Evolutionary conservation across 495 filamentous ascomycete genomes (phyloP).

Genomic region (Wilcoxina mikolae): DNA sequence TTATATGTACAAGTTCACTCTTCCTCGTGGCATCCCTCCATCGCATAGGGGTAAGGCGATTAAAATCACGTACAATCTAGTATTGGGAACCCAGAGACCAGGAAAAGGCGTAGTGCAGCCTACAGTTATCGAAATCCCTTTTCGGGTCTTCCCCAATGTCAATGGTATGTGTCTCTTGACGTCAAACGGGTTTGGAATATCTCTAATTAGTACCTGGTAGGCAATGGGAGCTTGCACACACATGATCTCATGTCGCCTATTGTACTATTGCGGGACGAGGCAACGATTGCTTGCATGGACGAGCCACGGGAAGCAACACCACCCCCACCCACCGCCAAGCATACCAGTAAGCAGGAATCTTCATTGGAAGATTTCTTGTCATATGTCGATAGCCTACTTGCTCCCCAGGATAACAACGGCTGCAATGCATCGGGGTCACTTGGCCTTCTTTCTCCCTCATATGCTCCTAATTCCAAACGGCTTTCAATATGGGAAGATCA

Average conservation of each 20-base stretch:
- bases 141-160: constrained; percentile 55
- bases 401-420: constrained; percentile 34
- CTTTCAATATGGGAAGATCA: constrained; percentile 38
- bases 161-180: constrained; percentile 20
- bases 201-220: constrained; percentile 31
- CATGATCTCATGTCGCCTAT: constrained; percentile 92
- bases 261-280: constrained; percentile 75
- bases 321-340: constrained; percentile 1
- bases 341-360: constrained; percentile 23
- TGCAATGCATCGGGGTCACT: constrained; percentile 36
- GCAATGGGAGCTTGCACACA: constrained; percentile 48
- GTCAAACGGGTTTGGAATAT: background rate
- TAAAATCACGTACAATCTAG: constrained; percentile 78
- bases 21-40: constrained; percentile 77
- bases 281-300: constrained; percentile 43
- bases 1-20: constrained; percentile 68
- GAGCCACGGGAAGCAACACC: constrained; percentile 13
- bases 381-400: constrained; percentile 69
- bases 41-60: constrained; percentile 85
- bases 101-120: constrained; percentile 67
- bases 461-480: constrained; percentile 39
- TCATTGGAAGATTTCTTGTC: constrained; percentile 50
- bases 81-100: constrained; percentile 82
- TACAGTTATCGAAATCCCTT: constrained; percentile 82
- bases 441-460: constrained; percentile 56